Evolutionary conservation across 305 asterid genomes (phyloP).

Genomic region (Vinca major): DNA sequence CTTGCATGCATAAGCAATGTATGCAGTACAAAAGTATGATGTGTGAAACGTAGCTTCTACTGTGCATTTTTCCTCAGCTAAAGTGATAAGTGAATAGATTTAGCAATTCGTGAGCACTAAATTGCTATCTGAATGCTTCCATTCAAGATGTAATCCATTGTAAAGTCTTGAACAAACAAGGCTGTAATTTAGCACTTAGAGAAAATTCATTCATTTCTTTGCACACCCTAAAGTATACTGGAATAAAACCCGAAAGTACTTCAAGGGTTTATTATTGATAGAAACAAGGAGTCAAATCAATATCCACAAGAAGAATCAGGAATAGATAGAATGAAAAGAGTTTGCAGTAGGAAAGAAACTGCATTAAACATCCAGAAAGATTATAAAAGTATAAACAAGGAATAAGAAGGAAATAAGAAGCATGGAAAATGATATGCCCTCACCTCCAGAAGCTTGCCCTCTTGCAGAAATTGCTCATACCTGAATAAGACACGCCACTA

Average conservation of each 20-base stretch:
- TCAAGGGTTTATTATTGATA: neutral
- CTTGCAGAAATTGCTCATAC: conserved; percentile 71
- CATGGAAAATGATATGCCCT: neutral
- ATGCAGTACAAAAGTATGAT: neutral
- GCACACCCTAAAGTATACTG: neutral
- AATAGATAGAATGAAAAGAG: neutral
- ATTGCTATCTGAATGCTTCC: neutral
- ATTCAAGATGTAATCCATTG: neutral
- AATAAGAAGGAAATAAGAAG: neutral
- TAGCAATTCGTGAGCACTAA: neutral
- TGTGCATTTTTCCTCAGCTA: neutral
- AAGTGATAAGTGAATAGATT: neutral
- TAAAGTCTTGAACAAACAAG: neutral
- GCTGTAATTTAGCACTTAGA: neutral
- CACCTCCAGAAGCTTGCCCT: conserved; percentile 94
- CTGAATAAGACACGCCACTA: conserved; percentile 26
- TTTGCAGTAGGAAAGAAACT: neutral
- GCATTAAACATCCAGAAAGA: neutral
- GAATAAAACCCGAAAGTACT: neutral
- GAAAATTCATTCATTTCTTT: neutral
- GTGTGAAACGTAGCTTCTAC: neutral
- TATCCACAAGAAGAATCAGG: neutral
- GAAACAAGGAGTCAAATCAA: neutral
- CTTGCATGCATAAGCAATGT: conserved; percentile 10
- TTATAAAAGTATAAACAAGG: neutral